Evolutionary conservation across 345 rosid genomes (phyloP).

Genomic region (Crucihimalaya himalaica): DNA sequence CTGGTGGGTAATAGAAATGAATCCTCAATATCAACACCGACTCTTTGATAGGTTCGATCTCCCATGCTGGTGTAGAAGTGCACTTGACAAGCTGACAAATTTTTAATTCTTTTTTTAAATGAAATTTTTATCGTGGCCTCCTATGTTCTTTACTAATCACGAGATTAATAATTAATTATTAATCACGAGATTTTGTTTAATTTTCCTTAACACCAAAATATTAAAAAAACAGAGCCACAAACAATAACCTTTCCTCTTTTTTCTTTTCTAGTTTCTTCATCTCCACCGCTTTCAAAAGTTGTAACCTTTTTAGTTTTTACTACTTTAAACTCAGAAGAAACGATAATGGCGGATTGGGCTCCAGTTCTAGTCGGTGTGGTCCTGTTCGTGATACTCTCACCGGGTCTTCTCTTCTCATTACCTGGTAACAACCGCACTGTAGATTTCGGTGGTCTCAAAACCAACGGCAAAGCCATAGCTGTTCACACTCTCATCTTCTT

Average conservation of each 20-base stretch:
- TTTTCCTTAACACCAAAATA: background rate
- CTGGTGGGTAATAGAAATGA: no score
- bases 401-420: constrained; percentile 78
- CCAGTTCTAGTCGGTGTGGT: constrained; percentile 83
- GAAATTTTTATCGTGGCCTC: background rate
- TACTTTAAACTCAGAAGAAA: no score
- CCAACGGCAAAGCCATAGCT: constrained; percentile 85
- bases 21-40: no score
- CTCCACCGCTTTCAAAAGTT: constrained; percentile 24
- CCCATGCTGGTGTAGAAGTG: no score
- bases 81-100: background rate
- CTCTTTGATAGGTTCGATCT: no score
- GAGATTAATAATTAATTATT: no score
- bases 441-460: constrained; percentile 81
- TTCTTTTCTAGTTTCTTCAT: constrained; percentile 12
- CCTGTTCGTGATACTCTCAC: constrained; percentile 76
- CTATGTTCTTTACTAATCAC: background rate
- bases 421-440: constrained; percentile 68
- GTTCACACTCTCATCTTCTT: constrained; percentile 89
- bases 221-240: background rate
- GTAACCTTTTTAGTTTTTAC: background rate
- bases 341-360: constrained; percentile 87
- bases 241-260: background rate
- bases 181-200: background rate
- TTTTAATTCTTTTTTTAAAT: no score